Evolutionary conservation across 2,329 filamentous ascomycete species (phyloP).

Genomic region (Sordariomycetes sp.): DNA sequence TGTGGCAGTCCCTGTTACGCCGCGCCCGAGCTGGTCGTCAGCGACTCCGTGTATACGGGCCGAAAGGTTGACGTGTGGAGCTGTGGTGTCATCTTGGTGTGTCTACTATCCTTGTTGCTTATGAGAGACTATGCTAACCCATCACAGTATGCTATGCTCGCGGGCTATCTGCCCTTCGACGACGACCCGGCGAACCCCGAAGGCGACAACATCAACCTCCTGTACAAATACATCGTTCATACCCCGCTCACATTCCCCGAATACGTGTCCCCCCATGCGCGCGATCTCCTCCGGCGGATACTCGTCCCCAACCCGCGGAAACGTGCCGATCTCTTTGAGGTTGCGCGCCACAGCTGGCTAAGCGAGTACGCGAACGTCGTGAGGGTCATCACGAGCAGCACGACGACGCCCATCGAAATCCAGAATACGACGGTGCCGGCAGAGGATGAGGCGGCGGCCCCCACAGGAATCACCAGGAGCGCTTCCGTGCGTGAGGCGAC

Average conservation of each 20-base stretch:
- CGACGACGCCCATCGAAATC: constrained; percentile 75
- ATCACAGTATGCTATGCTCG: constrained; percentile 87
- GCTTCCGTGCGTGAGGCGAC: constrained; percentile 81
- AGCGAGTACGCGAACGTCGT: constrained; percentile 96
- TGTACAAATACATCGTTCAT: constrained; percentile 98
- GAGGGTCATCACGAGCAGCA: constrained; percentile 91
- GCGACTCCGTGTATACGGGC: constrained; percentile 92
- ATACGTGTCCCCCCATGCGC: constrained; percentile 93
- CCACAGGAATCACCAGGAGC: constrained; percentile 60
- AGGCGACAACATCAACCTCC: constrained; percentile 95
- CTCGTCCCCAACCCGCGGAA: constrained; percentile 91
- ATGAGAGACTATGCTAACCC: neutral
- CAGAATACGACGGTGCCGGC: constrained; percentile 60
- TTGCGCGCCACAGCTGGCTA: constrained; percentile 94
- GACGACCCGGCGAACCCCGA: constrained; percentile 97
- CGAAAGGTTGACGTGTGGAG: constrained; percentile 99
- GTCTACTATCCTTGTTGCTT: constrained; percentile 17
- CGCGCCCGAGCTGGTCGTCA: constrained; percentile 91
- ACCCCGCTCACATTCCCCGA: constrained; percentile 96
- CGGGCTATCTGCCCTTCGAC: constrained; percentile 93
- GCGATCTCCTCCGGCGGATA: constrained; percentile 84
- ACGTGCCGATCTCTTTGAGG: constrained; percentile 91
- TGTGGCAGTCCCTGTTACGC: constrained; percentile 98
- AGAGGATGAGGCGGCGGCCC: constrained; percentile 38
- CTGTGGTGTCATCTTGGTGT: constrained; percentile 92